These are phyloP conservation scores for Butyriboletus appendiculatus DNA, from an alignment of 1,284 basidiomycete species.

Conservation along the genomic window DNA sequence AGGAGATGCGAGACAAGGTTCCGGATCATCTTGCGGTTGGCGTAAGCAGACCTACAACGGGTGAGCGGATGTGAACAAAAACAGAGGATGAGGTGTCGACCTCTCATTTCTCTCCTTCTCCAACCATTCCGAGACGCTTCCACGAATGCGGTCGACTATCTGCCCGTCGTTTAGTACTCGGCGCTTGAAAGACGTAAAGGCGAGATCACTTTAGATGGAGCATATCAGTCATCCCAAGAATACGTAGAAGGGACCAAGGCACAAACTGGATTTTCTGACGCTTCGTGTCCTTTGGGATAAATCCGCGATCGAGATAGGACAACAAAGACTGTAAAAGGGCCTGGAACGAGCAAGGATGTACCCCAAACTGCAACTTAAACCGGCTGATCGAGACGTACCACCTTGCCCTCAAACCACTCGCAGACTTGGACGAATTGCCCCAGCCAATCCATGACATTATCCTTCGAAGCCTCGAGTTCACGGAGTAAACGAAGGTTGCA, in stretches of 20 bases:
- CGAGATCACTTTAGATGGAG: constrained; percentile 45
- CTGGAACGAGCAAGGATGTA: constrained; percentile 32
- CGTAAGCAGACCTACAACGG: constrained; percentile 29
- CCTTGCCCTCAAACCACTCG: constrained; percentile 61
- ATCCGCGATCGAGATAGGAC: constrained; percentile 64
- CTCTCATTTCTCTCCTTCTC: constrained; percentile 53
- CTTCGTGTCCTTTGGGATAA: constrained; percentile 42
- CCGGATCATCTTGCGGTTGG: constrained; percentile 41
- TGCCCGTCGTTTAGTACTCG: constrained; percentile 51
- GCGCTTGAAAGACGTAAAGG: constrained; percentile 50
- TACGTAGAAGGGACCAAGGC: neutral
- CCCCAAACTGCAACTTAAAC: neutral
- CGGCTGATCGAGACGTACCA: constrained; percentile 46
- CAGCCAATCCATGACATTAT: constrained; percentile 49
- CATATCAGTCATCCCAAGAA: neutral
- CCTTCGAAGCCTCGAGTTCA: constrained; percentile 34
- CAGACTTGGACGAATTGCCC: constrained; percentile 51
- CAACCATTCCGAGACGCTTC: constrained; percentile 58
- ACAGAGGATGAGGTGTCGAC: constrained; percentile 25
- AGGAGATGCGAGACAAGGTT: constrained; percentile 55
- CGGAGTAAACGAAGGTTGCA: constrained; percentile 43
- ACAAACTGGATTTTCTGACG: constrained; percentile 45
- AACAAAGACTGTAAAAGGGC: constrained; percentile 55
- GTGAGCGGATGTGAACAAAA: constrained; percentile 3
- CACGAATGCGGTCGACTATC: constrained; percentile 47